A percentile compares a stretch with the other conserved stretches of the same genome.
Evolutionary conservation across 371 early-diverging fungal genomes (phyloP).

Genomic region (Parasitella parasitica): DNA sequence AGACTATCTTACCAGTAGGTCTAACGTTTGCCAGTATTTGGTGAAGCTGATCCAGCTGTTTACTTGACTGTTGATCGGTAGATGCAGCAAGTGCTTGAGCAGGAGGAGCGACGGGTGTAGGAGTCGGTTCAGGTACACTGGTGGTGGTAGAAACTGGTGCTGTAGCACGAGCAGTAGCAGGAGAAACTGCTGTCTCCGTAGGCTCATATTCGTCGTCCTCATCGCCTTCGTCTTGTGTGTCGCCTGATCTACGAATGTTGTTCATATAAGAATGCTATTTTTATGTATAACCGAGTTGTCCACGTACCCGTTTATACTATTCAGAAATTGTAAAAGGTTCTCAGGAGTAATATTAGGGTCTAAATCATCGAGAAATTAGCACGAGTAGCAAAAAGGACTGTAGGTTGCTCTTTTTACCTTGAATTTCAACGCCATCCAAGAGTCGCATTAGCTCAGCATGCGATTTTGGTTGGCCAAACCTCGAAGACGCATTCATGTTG

Average conservation of each 20-base stretch:
- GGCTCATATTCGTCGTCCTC: constrained; percentile 1
- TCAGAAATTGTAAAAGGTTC: constrained; percentile 48
- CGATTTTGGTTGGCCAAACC: constrained; percentile 16
- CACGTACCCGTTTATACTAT: constrained; percentile 40
- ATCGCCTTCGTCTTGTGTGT: constrained; percentile 10
- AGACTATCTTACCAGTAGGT: not conserved
- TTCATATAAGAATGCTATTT: not conserved
- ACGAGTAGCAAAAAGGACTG: not conserved
- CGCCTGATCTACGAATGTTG: not conserved
- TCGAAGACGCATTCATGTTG: constrained; percentile 4
- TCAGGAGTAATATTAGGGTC: constrained; percentile 45
- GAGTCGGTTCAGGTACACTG: not conserved
- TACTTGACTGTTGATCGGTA: constrained; percentile 1
- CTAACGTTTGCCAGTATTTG: constrained; percentile 22
- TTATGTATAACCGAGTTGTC: not conserved
- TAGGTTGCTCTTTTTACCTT: constrained; percentile 5
- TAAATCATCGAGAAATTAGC: not conserved
- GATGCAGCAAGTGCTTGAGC: not conserved
- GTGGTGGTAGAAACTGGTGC: not conserved
- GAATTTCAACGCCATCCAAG: constrained; percentile 18
- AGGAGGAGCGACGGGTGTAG: not conserved
- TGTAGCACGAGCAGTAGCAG: not conserved
- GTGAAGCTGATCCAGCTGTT: constrained; percentile 24
- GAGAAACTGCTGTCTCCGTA: not conserved
- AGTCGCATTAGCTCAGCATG: constrained; percentile 30